phyloP scores from a whole-genome alignment of 2,329 filamentous ascomycete species.

The Aspergillus fructus region DNA sequence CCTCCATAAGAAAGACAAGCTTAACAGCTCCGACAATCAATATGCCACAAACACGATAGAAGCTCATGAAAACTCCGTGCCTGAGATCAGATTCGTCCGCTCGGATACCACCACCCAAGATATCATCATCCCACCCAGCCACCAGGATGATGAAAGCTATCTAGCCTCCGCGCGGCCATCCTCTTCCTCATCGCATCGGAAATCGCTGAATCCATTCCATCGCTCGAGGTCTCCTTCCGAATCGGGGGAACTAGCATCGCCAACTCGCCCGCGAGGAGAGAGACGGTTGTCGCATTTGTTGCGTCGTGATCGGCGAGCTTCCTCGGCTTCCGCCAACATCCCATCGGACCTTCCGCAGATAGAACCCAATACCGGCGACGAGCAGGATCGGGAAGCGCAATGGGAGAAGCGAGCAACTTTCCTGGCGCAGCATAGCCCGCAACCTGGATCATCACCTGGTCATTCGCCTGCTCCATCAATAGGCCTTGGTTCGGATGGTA shows the following conservation, averaged over 20 bases:
- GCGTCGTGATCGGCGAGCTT: conserved; percentile 36
- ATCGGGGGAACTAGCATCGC: conserved; percentile 24
- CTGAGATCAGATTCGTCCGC: conserved; percentile 79
- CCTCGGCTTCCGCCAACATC: conserved; percentile 61
- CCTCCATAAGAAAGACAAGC: conserved; percentile 62
- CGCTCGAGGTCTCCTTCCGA: conserved; percentile 27
- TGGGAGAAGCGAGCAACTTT: conserved; percentile 97
- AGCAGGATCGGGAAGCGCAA: conserved; percentile 63
- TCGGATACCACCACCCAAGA: conserved; percentile 81
- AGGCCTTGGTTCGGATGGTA: conserved; percentile 10
- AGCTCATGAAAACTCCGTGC: conserved; percentile 38
- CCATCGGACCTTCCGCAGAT: conserved; percentile 80
- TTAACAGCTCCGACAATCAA: conserved; percentile 32
- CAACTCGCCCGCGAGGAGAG: conserved; percentile 28
- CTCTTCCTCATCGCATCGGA: conserved; percentile 34
- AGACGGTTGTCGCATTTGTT: conserved; percentile 34
- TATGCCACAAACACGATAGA: conserved; percentile 48
- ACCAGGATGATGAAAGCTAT: conserved; percentile 43
- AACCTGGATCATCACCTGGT: conserved; percentile 41
- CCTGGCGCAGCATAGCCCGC: conserved; percentile 62
- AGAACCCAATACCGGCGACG: conserved; percentile 48
- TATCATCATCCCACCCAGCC: conserved; percentile 68
- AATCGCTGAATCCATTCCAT: conserved; percentile 33
- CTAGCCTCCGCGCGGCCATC: conserved; percentile 22
- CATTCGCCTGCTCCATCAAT: conserved; percentile 19